Conservation (phyloP, 805 yeast species). For the Kazachstania taianensis region DNA sequence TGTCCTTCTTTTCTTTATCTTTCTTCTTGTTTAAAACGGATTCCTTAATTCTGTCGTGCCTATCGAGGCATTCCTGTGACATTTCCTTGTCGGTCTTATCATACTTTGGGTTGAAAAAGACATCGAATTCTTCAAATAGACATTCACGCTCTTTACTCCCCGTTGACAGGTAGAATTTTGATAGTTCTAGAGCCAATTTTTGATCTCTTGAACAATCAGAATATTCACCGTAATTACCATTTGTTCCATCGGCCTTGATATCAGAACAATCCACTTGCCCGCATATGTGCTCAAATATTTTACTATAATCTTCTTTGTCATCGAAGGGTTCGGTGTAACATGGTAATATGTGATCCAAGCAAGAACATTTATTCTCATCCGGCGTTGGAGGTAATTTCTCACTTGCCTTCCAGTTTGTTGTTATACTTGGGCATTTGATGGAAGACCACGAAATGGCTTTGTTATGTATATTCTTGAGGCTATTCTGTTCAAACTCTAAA, state of each 20-base stretch:
- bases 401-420: slow-evolving; percentile 49
- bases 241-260: slow-evolving; percentile 45
- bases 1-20: neutral
- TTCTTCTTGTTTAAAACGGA: neutral
- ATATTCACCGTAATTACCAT: slow-evolving; percentile 55
- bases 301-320: slow-evolving; percentile 39
- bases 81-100: no score
- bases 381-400: slow-evolving; percentile 61
- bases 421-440: slow-evolving; percentile 13
- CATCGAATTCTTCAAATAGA: neutral
- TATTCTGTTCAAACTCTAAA: slow-evolving; percentile 28
- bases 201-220: slow-evolving; percentile 59
- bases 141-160: neutral
- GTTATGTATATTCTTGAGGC: slow-evolving; percentile 21
- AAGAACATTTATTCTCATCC: slow-evolving; percentile 46
- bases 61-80: neutral
- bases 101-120: no score
- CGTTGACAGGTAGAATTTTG: slow-evolving; percentile 34
- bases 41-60: neutral
- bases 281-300: slow-evolving; percentile 50
- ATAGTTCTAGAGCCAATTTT: slow-evolving; percentile 51
- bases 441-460: slow-evolving; percentile 7
- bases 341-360: slow-evolving; percentile 42
- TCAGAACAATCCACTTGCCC: slow-evolving; percentile 47
- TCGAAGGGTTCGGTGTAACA: slow-evolving; percentile 48